Percentiles rank a stretch among this genome's conserved stretches.
Conservation (phyloP, 1,139 yeast species). For the Debaryomyces sp. region DNA sequence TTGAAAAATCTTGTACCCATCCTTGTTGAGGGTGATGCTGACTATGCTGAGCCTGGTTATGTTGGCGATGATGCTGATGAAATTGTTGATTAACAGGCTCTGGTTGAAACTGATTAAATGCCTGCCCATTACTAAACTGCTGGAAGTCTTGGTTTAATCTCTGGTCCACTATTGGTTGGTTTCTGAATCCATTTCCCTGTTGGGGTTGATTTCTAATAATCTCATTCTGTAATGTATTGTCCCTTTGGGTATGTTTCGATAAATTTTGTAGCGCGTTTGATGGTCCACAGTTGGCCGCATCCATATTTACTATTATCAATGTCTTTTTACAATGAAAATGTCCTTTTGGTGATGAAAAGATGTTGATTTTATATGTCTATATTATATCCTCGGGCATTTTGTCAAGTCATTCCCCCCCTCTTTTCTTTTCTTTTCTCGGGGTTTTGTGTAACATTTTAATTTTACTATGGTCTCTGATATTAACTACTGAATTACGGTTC, state of each 20-base stretch:
- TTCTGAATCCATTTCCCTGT: constrained; percentile 12
- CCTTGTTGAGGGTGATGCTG: constrained; percentile 15
- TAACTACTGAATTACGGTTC: not conserved
- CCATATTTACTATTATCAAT: constrained; percentile 23
- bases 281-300: constrained; percentile 40
- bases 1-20: constrained; percentile 42
- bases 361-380: not conserved
- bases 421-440: constrained; percentile 1
- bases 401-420: not conserved
- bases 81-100: not conserved
- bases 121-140: constrained; percentile 23
- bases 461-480: not conserved
- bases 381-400: constrained; percentile 4
- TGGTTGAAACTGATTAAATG: not conserved
- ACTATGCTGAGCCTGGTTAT: constrained; percentile 9
- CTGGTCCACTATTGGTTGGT: constrained; percentile 23
- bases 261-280: constrained; percentile 39
- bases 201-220: constrained; percentile 14
- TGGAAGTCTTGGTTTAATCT: constrained; percentile 39
- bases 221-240: constrained; percentile 36
- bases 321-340: not conserved
- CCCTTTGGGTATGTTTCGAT: constrained; percentile 36
- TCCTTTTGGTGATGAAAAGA: not conserved
- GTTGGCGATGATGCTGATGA: constrained; percentile 3
- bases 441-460: not conserved